Evolutionary conservation across 2,329 filamentous ascomycete species (phyloP), one percentile per base, ranked within the genome.

Genomic region (Arthrobotrys sinensis): DNA sequence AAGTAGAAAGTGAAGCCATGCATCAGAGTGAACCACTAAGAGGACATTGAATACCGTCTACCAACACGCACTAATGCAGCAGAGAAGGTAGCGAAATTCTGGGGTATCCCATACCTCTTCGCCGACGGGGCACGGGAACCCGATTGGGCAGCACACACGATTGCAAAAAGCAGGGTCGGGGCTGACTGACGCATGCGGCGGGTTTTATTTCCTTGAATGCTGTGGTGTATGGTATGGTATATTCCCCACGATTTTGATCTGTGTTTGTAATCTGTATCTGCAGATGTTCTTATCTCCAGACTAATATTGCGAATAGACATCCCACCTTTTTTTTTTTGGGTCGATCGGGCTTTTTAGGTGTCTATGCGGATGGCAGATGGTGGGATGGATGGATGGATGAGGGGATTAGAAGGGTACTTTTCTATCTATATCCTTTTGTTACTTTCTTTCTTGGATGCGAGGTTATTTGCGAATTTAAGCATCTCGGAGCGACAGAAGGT

Each of bases 111-210:
- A 46, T 48, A 19, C 5, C 21, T n/a, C 46, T 38, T 69, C 71
- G 71, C 71, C 71, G 71, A 69, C 55, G 71, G 64, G 64, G 64
- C 32, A 76, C 71, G 64, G 65, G 57, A 24, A 76, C 55, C 70
- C 63, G 70, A 43, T 52, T 55, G 67, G 67, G 43, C 19, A 53
- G n/a, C 3, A 52, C n/a, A 21, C 50, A 48, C 24, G 14, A 32
- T 14, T 38, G 5, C 21, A 43, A 21, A 46, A 52, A 63, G 36
- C 40, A 21, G 14, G 45, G 24, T 73, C 64, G 16, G 43, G 65
- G 60, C 40, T 77, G 73, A 77, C 40, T 77, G 73, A 77, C 73
- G 66, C 60, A 77, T 77, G 73, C 73, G 67, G 72, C 38, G 24
- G 21, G n/a, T 36, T 68, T 40, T 67, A n/a, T 45, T n/a, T 50